phyloP scores from a whole-genome alignment of 2,329 filamentous ascomycete species.

The Fusarium fujikuroi region DNA sequence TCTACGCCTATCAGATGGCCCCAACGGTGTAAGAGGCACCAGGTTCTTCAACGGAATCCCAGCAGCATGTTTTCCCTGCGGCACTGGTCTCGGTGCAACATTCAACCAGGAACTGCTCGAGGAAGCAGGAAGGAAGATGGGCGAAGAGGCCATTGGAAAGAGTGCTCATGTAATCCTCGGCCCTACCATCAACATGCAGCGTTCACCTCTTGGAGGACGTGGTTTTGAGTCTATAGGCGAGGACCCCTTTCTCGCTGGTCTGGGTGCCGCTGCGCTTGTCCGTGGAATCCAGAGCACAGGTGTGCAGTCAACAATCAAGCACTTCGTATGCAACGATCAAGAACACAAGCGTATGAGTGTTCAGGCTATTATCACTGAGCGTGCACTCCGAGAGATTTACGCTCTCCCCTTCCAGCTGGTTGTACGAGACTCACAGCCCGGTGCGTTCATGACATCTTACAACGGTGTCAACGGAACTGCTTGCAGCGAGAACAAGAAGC shows the following conservation, averaged over 20 bases:
- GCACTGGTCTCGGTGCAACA: conserved; percentile 66
- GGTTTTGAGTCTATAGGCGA: conserved; percentile 70
- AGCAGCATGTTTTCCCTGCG: conserved; percentile 71
- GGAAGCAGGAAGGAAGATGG: conserved; percentile 62
- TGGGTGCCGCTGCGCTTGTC: conserved; percentile 64
- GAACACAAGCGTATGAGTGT: conserved; percentile 68
- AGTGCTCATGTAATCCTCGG: conserved; percentile 68
- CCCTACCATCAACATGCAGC: conserved; percentile 72
- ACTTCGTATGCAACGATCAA: conserved; percentile 71
- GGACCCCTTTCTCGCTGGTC: conserved; percentile 66
- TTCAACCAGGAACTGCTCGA: conserved; percentile 66
- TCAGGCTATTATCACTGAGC: conserved; percentile 64
- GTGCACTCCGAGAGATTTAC: conserved; percentile 69
- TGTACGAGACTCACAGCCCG: conserved; percentile 61
- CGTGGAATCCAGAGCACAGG: conserved; percentile 67
- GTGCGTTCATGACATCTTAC: conserved; percentile 68
- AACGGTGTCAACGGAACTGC: conserved; percentile 68
- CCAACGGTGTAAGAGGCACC: conserved; percentile 75
- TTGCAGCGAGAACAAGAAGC: conserved; percentile 63
- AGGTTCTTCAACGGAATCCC: conserved; percentile 73
- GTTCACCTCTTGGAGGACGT: conserved; percentile 67
- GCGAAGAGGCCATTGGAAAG: conserved; percentile 64
- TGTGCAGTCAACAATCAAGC: conserved; percentile 67
- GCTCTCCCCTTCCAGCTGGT: conserved; percentile 67
- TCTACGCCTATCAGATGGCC: conserved; percentile 73